Evolutionary conservation across 2,329 filamentous ascomycete species (phyloP).

Genomic region (Endocalyx cinctus): DNA sequence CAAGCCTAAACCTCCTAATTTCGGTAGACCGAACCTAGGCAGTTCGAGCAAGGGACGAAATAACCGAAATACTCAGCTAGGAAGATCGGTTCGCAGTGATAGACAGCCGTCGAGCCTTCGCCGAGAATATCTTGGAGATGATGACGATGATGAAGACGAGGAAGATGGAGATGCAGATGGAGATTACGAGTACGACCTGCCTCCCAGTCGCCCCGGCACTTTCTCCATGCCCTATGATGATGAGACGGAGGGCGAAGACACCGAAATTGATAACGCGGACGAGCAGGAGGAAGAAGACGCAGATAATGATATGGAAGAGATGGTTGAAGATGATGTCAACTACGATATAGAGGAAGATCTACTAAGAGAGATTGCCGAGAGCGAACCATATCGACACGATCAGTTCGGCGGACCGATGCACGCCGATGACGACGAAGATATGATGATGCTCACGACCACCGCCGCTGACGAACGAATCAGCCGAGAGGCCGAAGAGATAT

Average conservation of each 20-base stretch:
- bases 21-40: slow-evolving; percentile 28
- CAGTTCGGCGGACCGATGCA: slow-evolving; percentile 19
- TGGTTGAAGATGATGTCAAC: slow-evolving; percentile 31
- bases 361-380: slow-evolving; percentile 24
- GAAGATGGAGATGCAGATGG: slow-evolving; percentile 36
- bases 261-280: slow-evolving; percentile 23
- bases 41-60: slow-evolving; percentile 25
- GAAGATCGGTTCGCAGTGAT: slow-evolving; percentile 41
- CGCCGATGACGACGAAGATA: slow-evolving; percentile 39
- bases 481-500: slow-evolving; percentile 52
- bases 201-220: slow-evolving; percentile 21
- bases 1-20: slow-evolving; percentile 34
- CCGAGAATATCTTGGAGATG: slow-evolving; percentile 33
- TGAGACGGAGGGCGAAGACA: slow-evolving; percentile 35
- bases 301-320: slow-evolving; percentile 24
- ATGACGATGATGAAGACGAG: slow-evolving; percentile 32
- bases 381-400: too few species aligned
- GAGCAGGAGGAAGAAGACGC: slow-evolving; percentile 36
- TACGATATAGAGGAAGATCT: slow-evolving; percentile 32
- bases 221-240: slow-evolving; percentile 30
- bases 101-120: slow-evolving; percentile 50
- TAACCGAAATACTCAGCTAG: slow-evolving; percentile 40
- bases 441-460: slow-evolving; percentile 52
- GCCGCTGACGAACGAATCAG: slow-evolving; percentile 49
- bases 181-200: slow-evolving; percentile 31